Evolutionary conservation across 106 monocot species (phyloP), one percentile per base, ranked within the genome.

Genomic region (Phalaenopsis equestris): DNA sequence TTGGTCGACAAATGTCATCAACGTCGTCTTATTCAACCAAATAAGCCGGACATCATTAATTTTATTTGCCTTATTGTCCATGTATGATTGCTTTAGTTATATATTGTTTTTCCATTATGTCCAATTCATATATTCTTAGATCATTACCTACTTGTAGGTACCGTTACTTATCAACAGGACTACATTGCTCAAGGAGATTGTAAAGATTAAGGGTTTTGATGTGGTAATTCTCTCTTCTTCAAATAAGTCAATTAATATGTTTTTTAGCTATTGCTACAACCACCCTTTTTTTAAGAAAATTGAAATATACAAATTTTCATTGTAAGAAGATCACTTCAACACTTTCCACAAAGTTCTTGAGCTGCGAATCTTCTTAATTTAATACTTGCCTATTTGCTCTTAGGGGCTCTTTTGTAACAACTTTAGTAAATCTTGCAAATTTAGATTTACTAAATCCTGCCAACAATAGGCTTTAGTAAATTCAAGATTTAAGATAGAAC

Each of bases 161-260:
- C 91, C 91, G 23, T 77, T 87, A 41, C 79, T 91, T 79, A 70
- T 88, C 37, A 70, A 85, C 43, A 87, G 37, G 79, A 36, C 64
- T 75, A 70, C 61, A 79, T 78, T 91, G 23, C 52, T 81, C 77
- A 73, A 55, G n/a, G 91, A 91, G 75, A 83, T 91, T 87, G 46
- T 74, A 19, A 89, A 78, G 65, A 39, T 91, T 55, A 77, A 82
- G 47, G 79, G 77, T 21, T 80, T 42, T 76, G 74, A 80, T 81
- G 19, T 73, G 85, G 90, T 90, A 84, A 43, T 72, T 42, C 41
- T 79, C 67, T 17, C 38, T 21, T 77, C 42, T 68, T 23, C 23
- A 24, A 41, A 79, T 41, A n/a, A 19, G 2, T 1, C 23, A 36
- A 52, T 77, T 37, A 23, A 10, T 6, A 30, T 77, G 48, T 23